Conservation (phyloP, 352 stramenopile species). For the Pythium coloratum region DNA sequence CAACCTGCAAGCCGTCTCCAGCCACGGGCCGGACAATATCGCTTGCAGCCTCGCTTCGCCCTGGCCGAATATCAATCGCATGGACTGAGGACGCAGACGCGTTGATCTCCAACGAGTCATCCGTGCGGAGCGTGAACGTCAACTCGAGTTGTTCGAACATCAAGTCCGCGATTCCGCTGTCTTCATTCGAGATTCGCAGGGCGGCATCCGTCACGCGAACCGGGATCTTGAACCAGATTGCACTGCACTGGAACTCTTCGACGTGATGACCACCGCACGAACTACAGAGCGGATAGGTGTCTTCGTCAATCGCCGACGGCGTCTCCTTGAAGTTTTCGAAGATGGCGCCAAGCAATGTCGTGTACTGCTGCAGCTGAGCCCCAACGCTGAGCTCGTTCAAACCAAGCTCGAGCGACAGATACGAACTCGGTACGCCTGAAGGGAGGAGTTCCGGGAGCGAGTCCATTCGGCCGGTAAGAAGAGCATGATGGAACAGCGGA, state of each 20-base stretch:
- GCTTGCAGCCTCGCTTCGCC: conserved; percentile 46
- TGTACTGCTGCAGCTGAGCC: conserved; percentile 62
- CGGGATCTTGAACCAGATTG: conserved; percentile 81
- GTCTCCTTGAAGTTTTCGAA: conserved; percentile 89
- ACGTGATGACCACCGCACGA: conserved; percentile 70
- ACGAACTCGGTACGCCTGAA: conserved; percentile 61
- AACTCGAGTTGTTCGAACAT: conserved; percentile 84
- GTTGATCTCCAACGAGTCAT: conserved; percentile 77
- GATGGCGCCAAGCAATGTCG: conserved; percentile 72
- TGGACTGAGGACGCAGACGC: conserved; percentile 60
- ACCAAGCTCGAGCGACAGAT: conserved; percentile 59
- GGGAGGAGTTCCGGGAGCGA: conserved; percentile 68
- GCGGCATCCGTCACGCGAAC: conserved; percentile 76
- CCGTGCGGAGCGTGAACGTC: conserved; percentile 72
- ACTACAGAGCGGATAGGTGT: conserved; percentile 72
- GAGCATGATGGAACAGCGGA: conserved; percentile 78
- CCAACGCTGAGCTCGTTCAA: conserved; percentile 82
- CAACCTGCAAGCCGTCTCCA: conserved; percentile 72
- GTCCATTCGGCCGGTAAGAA: conserved; percentile 78
- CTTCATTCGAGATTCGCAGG: conserved; percentile 61
- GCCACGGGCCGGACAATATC: conserved; percentile 72
- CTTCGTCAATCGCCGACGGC: conserved; percentile 71
- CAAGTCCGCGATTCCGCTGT: conserved; percentile 64
- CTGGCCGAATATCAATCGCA: conserved; percentile 60
- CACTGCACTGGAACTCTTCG: conserved; percentile 54